These are phyloP conservation scores for Endoconidiophora laricicola DNA, from an alignment of 2,329 filamentous ascomycete species.

Conservation along the genomic window DNA sequence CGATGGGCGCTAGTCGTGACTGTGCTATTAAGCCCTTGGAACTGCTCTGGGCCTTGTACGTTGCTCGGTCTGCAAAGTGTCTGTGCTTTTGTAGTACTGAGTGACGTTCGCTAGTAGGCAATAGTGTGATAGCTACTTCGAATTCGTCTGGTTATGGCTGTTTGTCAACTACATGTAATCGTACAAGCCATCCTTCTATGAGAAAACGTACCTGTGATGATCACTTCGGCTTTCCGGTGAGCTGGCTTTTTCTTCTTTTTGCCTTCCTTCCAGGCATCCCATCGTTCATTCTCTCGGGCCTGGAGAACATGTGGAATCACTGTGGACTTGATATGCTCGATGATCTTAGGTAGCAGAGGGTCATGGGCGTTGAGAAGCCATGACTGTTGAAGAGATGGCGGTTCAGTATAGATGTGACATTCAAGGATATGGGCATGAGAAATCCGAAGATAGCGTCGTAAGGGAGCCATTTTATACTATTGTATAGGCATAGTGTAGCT, in stretches of 20 bases:
- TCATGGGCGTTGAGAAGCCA: conserved; percentile 70
- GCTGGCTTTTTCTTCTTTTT: conserved; percentile 50
- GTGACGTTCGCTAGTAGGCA: conserved; percentile 70
- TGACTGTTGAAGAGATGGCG: conserved; percentile 62
- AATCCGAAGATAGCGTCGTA: conserved; percentile 79
- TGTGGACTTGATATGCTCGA: conserved; percentile 67
- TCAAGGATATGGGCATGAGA: conserved; percentile 91
- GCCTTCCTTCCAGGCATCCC: conserved; percentile 19
- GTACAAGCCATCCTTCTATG: not conserved
- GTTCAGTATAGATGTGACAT: conserved; percentile 88
- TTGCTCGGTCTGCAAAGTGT: conserved; percentile 32
- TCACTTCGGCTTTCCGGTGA: conserved; percentile 60
- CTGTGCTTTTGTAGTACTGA: conserved; percentile 77
- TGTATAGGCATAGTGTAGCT: not conserved
- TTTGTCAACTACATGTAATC: too few species aligned
- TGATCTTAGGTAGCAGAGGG: conserved; percentile 63
- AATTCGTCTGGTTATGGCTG: conserved; percentile 55
- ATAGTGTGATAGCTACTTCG: conserved; percentile 86
- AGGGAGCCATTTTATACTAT: conserved; percentile 53
- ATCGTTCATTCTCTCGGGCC: conserved; percentile 45
- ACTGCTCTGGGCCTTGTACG: conserved; percentile 17
- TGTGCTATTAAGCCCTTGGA: conserved; percentile 8
- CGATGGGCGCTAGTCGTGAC: conserved; percentile 8
- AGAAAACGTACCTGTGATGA: conserved; percentile 49
- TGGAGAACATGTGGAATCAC: conserved; percentile 85